These are phyloP conservation scores for Aspergillus pseudoviridinutans DNA, from an alignment of 2,329 filamentous ascomycete species.

Conservation along the genomic window DNA sequence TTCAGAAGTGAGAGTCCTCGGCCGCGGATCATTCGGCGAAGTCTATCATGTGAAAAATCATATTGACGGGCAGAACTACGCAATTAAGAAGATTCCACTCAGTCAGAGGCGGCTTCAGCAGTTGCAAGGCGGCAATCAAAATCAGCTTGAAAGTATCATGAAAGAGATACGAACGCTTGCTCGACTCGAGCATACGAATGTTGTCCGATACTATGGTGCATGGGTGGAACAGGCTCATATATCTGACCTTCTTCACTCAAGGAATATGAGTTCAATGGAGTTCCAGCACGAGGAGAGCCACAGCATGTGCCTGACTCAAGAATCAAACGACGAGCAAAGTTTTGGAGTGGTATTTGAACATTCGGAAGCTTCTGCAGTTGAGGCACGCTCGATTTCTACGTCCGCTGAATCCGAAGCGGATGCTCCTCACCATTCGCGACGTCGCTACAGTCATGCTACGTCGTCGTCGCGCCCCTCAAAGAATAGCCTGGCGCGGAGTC, in stretches of 20 bases:
- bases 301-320: constrained; percentile 13
- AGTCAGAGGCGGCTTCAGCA: constrained; percentile 49
- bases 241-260: constrained; percentile 8
- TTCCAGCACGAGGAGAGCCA: constrained; percentile 13
- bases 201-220: constrained; percentile 62
- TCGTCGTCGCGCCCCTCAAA: constrained; percentile 40
- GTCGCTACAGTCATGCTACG: constrained; percentile 34
- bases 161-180: constrained; percentile 61
- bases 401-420: constrained; percentile 13
- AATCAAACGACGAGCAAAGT: constrained; percentile 23
- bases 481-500: constrained; percentile 35
- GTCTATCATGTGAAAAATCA: constrained; percentile 60
- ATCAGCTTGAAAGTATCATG: constrained; percentile 55
- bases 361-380: constrained; percentile 26
- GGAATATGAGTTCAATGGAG: constrained; percentile 2
- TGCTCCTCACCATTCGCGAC: constrained; percentile 16
- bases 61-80: constrained; percentile 60
- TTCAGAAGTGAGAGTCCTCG: constrained; percentile 53
- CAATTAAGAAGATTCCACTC: constrained; percentile 62
- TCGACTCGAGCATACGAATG: constrained; percentile 59
- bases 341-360: constrained; percentile 41
- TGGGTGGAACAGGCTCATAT: constrained; percentile 56
- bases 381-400: constrained; percentile 17
- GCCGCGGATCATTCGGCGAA: constrained; percentile 62
- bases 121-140: constrained; percentile 49